Percentiles rank a stretch among this genome's conserved stretches.
Conservation (phyloP, 73 alveolate species). For the Uronychia setigera region DNA sequence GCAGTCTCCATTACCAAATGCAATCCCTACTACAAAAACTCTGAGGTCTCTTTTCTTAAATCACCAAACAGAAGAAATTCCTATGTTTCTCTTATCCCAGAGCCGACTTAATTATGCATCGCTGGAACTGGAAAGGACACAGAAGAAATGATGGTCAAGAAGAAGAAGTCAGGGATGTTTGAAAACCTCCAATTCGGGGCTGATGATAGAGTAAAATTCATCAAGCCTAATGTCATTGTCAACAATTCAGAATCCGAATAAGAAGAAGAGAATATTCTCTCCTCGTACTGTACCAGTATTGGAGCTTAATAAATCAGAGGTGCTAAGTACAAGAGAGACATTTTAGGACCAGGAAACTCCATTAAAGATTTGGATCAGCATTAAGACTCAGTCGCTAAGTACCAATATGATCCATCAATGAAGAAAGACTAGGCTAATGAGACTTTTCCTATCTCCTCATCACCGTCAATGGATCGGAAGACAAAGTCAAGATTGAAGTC, state of each 20-base stretch:
- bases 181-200: too few relatives aligned
- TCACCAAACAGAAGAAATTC: not conserved
- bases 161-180: not conserved
- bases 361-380: too few relatives aligned
- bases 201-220: too few relatives aligned
- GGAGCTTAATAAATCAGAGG: not conserved
- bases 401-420: not conserved
- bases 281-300: not conserved
- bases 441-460: not conserved
- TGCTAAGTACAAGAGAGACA: not conserved
- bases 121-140: not conserved
- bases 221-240: too few relatives aligned
- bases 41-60: not conserved
- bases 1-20: not conserved
- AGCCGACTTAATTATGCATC: not conserved
- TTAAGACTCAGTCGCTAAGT: too few relatives aligned
- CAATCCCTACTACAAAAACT: not conserved
- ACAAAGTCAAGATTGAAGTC: not conserved
- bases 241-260: not conserved
- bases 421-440: not conserved
- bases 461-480: too few relatives aligned
- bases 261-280: not conserved
- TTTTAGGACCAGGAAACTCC: not conserved
- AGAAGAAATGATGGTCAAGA: not conserved
- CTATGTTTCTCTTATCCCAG: not conserved